phyloP scores from a whole-genome alignment of 805 yeast species.

The Schizosaccharomyces japonicus region DNA sequence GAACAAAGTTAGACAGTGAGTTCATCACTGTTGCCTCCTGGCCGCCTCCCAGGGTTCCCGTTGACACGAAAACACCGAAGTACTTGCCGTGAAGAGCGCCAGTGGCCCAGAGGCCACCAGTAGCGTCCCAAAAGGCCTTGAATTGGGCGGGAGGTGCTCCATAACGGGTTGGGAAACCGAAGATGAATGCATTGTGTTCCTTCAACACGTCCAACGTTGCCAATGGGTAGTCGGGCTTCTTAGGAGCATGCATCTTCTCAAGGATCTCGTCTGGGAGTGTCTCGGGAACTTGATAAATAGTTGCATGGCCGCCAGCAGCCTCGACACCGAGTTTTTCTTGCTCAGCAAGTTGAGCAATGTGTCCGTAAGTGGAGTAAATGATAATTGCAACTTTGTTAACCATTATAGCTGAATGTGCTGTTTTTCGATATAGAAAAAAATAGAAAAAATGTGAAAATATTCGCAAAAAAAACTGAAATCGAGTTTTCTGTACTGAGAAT shows the following conservation, averaged over 20 bases:
- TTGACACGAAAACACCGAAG: conserved; percentile 47
- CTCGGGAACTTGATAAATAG: conserved; percentile 52
- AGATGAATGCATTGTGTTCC: conserved; percentile 54
- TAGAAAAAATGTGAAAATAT: too few relatives aligned
- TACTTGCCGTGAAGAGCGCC: conserved; percentile 55
- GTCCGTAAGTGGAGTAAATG: conserved; percentile 59
- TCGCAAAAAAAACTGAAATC: too few relatives aligned
- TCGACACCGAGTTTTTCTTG: conserved; percentile 44
- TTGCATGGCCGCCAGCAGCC: conserved; percentile 44
- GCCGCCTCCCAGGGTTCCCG: conserved; percentile 64
- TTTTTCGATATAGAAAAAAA: neutral
- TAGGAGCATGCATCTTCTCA: conserved; percentile 31
- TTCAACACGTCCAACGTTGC: conserved; percentile 35
- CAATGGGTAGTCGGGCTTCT: conserved; percentile 38
- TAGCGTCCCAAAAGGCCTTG: conserved; percentile 50
- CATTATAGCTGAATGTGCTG: neutral
- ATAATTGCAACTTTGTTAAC: conserved; percentile 21
- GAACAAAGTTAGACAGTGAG: conserved; percentile 39
- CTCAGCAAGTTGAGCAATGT: conserved; percentile 43
- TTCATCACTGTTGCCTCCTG: conserved; percentile 49
- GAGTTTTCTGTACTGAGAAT: too few relatives aligned
- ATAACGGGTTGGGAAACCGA: conserved; percentile 70
- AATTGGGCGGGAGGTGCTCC: conserved; percentile 65
- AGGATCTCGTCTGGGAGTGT: conserved; percentile 42
- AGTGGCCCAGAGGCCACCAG: conserved; percentile 57